Evolutionary conservation across 352 stramenopile genomes (phyloP).

Genomic region (Globisporangium splendens): DNA sequence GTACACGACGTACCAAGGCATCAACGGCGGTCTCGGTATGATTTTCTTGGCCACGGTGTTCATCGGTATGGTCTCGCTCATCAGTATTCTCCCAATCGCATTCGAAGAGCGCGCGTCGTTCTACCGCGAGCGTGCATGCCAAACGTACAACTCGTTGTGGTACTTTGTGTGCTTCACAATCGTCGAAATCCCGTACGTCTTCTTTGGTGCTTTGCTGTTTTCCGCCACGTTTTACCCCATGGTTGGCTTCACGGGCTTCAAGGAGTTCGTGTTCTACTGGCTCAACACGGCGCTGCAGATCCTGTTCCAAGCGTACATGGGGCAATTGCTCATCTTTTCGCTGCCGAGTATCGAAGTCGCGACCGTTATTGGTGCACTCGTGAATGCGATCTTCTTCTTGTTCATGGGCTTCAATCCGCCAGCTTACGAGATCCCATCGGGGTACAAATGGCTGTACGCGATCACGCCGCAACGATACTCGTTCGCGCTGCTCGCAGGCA

Average conservation of each 20-base stretch:
- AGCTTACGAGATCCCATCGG: slow-evolving; percentile 16
- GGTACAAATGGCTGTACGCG: slow-evolving; percentile 13
- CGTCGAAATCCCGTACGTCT: slow-evolving; percentile 9
- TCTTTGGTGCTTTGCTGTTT: slow-evolving; percentile 15
- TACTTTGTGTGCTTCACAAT: slow-evolving; percentile 40
- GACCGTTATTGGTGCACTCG: slow-evolving; percentile 13
- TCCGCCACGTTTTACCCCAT: slow-evolving; percentile 22
- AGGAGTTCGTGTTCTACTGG: slow-evolving; percentile 16
- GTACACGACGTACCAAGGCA: too few species aligned
- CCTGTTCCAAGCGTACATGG: slow-evolving; percentile 19
- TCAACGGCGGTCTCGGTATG: too few species aligned
- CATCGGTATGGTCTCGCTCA: too few species aligned
- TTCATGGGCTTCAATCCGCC: slow-evolving; percentile 48
- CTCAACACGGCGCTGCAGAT: slow-evolving; percentile 10
- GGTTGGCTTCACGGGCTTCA: slow-evolving; percentile 18
- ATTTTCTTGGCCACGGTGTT: too few species aligned
- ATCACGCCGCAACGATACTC: slow-evolving; percentile 19
- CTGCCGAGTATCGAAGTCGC: slow-evolving; percentile 16
- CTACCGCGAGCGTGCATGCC: too few species aligned
- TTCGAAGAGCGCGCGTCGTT: too few species aligned
- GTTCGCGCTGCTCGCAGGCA: slow-evolving; percentile 11
- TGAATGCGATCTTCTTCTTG: slow-evolving; percentile 44
- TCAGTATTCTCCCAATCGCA: too few species aligned
- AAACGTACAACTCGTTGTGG: too few species aligned
- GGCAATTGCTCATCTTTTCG: slow-evolving; percentile 12